Evolutionary conservation across 176 grass and related monocot genomes (phyloP).

Genomic region (Sorghum bicolor): DNA sequence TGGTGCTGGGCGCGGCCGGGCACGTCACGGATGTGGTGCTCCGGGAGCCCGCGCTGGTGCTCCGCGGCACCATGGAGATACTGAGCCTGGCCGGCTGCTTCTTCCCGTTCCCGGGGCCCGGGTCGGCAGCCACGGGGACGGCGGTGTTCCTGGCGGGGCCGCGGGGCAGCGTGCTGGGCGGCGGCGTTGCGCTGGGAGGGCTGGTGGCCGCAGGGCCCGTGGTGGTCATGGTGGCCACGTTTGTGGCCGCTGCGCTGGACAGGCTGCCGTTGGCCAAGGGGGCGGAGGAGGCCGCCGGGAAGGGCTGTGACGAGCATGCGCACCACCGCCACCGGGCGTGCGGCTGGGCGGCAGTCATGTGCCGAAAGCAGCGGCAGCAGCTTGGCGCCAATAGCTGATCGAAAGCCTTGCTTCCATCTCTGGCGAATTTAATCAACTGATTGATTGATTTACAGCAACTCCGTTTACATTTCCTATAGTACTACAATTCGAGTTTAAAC

Average conservation of each 20-base stretch:
- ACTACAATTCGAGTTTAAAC: background rate
- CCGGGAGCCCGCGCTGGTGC: slow-evolving; percentile 34
- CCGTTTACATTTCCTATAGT: background rate
- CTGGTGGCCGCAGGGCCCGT: slow-evolving; percentile 57
- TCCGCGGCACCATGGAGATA: slow-evolving; percentile 48
- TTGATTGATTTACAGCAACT: background rate
- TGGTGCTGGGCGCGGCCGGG: slow-evolving; percentile 47
- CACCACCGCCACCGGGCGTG: background rate
- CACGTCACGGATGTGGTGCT: slow-evolving; percentile 40
- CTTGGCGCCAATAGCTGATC: background rate
- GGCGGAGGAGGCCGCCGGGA: background rate
- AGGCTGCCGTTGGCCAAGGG: slow-evolving; percentile 36
- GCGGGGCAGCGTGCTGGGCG: slow-evolving; percentile 41
- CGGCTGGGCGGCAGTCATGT: background rate
- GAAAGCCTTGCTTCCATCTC: background rate
- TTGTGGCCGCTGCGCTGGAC: slow-evolving; percentile 45
- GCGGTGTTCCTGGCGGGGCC: slow-evolving; percentile 41
- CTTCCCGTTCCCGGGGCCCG: slow-evolving; percentile 18
- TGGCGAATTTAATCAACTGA: background rate
- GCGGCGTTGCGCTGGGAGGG: slow-evolving; percentile 33
- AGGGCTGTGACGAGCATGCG: background rate
- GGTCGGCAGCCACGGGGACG: background rate
- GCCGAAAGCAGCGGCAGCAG: background rate
- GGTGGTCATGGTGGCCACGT: slow-evolving; percentile 51
- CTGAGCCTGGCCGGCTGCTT: slow-evolving; percentile 46